These are phyloP conservation scores for Cutaneotrichosporon spelunceum DNA, from an alignment of 1,284 basidiomycete species.

Conservation along the genomic window DNA sequence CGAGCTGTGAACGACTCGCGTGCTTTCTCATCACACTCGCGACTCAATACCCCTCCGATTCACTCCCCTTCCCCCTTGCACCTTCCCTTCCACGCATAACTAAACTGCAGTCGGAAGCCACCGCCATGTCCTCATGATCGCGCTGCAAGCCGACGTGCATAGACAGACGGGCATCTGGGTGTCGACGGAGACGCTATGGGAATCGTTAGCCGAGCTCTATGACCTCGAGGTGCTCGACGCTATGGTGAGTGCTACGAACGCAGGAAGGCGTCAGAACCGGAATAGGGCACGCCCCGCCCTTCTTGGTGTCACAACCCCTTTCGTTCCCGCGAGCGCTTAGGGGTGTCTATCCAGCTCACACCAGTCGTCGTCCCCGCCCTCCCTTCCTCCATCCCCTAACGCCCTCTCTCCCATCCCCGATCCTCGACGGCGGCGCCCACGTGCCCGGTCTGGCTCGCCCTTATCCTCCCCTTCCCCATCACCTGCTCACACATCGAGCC, in stretches of 20 bases:
- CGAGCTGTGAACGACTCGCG: no score
- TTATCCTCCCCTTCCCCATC: conserved; percentile 16
- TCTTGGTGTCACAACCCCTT: neutral
- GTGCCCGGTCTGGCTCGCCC: conserved; percentile 16
- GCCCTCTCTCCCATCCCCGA: conserved; percentile 22
- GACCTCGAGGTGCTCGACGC: conserved; percentile 72
- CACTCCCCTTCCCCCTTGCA: neutral
- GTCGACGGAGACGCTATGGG: conserved; percentile 65
- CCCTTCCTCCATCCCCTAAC: conserved; percentile 20
- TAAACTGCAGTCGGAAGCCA: conserved; percentile 34
- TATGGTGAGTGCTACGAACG: conserved; percentile 57
- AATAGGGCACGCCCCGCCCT: neutral
- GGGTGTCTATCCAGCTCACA: neutral
- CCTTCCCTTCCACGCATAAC: neutral
- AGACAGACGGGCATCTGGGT: conserved; percentile 49
- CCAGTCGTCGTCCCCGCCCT: conserved; percentile 23
- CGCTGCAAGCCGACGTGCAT: conserved; percentile 38
- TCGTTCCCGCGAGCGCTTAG: neutral
- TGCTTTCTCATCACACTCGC: no score
- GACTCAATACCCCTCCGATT: no score
- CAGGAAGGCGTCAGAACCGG: neutral
- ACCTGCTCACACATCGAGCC: conserved; percentile 9
- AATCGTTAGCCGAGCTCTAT: conserved; percentile 67
- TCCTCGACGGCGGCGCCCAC: conserved; percentile 19
- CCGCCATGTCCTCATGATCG: conserved; percentile 42